Percentiles rank a stretch among this genome's conserved stretches.
Evolutionary conservation across 1,139 yeast genomes (phyloP).

Genomic region (Neolecta irregularis): DNA sequence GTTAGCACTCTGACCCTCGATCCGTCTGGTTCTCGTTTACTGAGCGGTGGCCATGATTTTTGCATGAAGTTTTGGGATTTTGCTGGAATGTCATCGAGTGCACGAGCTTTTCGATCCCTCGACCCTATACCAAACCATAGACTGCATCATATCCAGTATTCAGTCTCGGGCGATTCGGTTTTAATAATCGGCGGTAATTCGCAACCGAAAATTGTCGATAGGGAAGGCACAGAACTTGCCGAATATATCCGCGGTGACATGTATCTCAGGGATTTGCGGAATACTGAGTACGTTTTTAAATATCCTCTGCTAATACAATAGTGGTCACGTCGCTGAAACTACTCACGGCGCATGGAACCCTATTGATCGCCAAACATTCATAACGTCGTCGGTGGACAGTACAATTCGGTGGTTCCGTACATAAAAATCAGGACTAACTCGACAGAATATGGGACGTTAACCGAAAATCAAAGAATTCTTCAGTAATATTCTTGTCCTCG

Average conservation of each 20-base stretch:
- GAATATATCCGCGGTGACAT: conserved; percentile 26
- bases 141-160: conserved; percentile 19
- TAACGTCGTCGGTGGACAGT: conserved; percentile 23
- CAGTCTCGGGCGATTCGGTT: conserved; percentile 19
- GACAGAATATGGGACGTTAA: conserved; percentile 23
- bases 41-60: conserved; percentile 22
- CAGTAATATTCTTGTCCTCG: conserved; percentile 21
- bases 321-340: conserved; percentile 26
- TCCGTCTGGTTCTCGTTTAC: conserved; percentile 22
- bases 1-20: conserved; percentile 23
- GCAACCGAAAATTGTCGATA: conserved; percentile 18
- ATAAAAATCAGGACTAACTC: not conserved
- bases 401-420: conserved; percentile 20
- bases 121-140: conserved; percentile 23
- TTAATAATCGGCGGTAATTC: conserved; percentile 21
- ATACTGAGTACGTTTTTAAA: no score
- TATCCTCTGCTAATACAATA: no score
- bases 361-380: conserved; percentile 17
- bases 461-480: conserved; percentile 19
- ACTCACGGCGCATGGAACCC: conserved; percentile 26
- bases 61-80: conserved; percentile 25
- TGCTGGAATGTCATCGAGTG: conserved; percentile 21
- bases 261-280: conserved; percentile 26
- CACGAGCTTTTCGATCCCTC: conserved; percentile 20
- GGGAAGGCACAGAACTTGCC: conserved; percentile 17